Conservation (phyloP, 257 asterid species). For the Orobanche coerulescens region DNA sequence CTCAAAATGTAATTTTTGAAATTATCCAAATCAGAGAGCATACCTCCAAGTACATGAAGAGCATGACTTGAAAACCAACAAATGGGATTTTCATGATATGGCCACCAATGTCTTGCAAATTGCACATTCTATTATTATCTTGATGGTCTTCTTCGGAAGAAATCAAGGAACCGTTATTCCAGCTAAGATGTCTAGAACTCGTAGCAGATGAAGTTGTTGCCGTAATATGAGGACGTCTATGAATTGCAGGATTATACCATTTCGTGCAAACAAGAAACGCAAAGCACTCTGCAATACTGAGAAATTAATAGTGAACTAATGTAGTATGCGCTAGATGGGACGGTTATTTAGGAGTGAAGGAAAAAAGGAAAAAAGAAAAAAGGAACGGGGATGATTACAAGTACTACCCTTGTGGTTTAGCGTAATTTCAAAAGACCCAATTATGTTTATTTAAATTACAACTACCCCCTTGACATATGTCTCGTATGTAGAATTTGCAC, state of each 20-base stretch:
- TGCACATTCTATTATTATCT: conserved; percentile 51
- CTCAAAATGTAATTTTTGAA: neutral
- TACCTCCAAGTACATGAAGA: conserved; percentile 94
- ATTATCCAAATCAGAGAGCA: neutral
- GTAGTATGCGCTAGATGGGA: conserved; percentile 19
- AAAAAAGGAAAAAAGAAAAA: neutral
- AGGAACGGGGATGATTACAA: neutral
- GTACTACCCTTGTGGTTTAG: neutral
- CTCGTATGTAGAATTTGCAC: neutral
- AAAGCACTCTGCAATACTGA: conserved; percentile 90
- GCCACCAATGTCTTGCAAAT: conserved; percentile 87
- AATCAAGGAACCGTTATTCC: conserved; percentile 42
- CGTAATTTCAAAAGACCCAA: neutral
- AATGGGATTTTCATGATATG: conserved; percentile 89
- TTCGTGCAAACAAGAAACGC: conserved; percentile 90
- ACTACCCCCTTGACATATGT: neutral
- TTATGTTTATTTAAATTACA: neutral
- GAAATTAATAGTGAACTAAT: conserved; percentile 24
- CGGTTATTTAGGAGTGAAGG: neutral
- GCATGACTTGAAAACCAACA: conserved; percentile 62
- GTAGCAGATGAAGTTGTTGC: conserved; percentile 50
- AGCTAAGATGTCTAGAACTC: conserved; percentile 38
- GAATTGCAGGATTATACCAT: conserved; percentile 96
- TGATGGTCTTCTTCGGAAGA: conserved; percentile 60
- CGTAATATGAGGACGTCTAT: conserved; percentile 44